phyloP scores from a whole-genome alignment of 768 basidiomycete species.

The Botryobasidium botryosum region DNA sequence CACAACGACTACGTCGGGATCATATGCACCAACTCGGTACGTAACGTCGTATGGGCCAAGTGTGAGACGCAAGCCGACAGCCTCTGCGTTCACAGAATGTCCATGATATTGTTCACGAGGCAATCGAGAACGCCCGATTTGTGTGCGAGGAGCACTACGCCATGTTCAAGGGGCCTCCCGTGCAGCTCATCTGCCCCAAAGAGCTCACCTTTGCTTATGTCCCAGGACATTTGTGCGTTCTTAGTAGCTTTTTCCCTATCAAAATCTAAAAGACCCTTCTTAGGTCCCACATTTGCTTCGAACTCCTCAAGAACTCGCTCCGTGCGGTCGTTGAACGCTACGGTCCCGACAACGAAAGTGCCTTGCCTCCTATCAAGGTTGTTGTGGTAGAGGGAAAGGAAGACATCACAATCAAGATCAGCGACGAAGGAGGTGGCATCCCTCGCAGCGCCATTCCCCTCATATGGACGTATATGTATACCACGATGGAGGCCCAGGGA shows the following conservation, averaged over 20 bases:
- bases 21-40: constrained; percentile 79
- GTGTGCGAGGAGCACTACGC: constrained; percentile 85
- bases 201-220: constrained; percentile 85
- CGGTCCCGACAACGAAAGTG: constrained; percentile 62
- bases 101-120: constrained; percentile 94
- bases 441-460: constrained; percentile 73
- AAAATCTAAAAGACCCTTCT: not conserved
- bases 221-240: constrained; percentile 61
- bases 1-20: constrained; percentile 92
- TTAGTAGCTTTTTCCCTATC: not conserved
- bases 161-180: constrained; percentile 90
- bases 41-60: constrained; percentile 18
- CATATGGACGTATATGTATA: constrained; percentile 99
- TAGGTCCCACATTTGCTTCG: constrained; percentile 87
- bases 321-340: constrained; percentile 90
- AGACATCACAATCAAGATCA: constrained; percentile 98
- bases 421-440: constrained; percentile 93
- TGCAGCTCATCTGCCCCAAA: constrained; percentile 86
- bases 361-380: constrained; percentile 83
- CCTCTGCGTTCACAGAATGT: constrained; percentile 43
- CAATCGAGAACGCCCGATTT: constrained; percentile 83
- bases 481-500: constrained; percentile 57
- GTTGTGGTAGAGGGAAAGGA: constrained; percentile 90
- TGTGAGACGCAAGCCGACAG: not conserved
- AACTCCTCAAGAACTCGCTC: constrained; percentile 92